Evolutionary conservation across 768 basidiomycete species (phyloP).

Genomic region (Podaxis sp.): DNA sequence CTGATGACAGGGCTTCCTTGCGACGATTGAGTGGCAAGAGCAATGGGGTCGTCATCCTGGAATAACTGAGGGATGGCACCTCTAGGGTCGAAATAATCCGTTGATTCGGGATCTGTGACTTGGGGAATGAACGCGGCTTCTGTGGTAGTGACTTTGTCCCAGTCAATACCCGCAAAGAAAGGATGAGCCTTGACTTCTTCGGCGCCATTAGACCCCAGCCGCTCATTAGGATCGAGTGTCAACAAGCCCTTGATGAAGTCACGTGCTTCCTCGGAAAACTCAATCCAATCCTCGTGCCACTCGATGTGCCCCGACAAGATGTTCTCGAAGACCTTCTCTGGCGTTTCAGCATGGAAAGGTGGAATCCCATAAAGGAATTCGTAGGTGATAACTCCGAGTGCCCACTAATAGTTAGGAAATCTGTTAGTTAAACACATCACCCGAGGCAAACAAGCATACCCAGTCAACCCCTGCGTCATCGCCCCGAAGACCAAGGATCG

Average conservation of each 20-base stretch:
- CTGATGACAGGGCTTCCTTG: slow-evolving; percentile 44
- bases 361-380: slow-evolving; percentile 97
- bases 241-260: slow-evolving; percentile 89
- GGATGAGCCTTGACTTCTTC: slow-evolving; percentile 92
- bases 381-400: slow-evolving; percentile 95
- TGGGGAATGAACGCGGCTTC: slow-evolving; percentile 96
- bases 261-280: slow-evolving; percentile 78
- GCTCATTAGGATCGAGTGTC: slow-evolving; percentile 70
- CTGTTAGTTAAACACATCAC: slow-evolving; percentile 12
- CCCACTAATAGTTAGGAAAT: slow-evolving; percentile 65
- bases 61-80: slow-evolving; percentile 89
- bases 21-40: slow-evolving; percentile 44
- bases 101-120: slow-evolving; percentile 93
- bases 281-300: slow-evolving; percentile 94
- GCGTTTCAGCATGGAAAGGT: slow-evolving; percentile 96
- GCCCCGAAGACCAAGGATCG: slow-evolving; percentile 89
- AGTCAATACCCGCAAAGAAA: slow-evolving; percentile 87
- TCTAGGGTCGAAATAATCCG: slow-evolving; percentile 98
- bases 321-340: slow-evolving; percentile 97
- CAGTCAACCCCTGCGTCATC: slow-evolving; percentile 97
- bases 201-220: slow-evolving; percentile 84
- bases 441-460: slow-evolving; percentile 46
- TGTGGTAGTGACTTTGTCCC: slow-evolving; percentile 84
- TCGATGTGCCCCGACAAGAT: slow-evolving; percentile 91
- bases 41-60: slow-evolving; percentile 78